Evolutionary conservation across 208 protist species (phyloP).

Genomic region (Trypanosoma grayi): DNA sequence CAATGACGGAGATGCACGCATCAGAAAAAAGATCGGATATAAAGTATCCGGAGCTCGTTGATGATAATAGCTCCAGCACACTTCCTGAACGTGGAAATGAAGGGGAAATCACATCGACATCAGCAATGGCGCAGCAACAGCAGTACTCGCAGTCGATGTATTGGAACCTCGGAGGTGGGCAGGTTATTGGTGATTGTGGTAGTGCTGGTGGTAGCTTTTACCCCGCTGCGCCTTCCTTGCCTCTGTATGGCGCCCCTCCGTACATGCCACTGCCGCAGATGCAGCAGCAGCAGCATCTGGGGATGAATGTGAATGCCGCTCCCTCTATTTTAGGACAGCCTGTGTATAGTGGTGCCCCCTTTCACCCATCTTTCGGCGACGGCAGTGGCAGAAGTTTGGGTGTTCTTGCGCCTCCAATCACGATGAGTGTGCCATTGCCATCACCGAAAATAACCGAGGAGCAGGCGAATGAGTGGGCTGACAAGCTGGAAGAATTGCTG

Average conservation of each 20-base stretch:
- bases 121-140: neutral
- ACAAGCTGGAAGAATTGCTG: slow-evolving; percentile 42
- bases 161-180: neutral
- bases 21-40: neutral
- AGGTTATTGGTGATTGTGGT: too few relatives aligned
- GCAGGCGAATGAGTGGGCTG: slow-evolving; percentile 26
- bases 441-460: slow-evolving; percentile 10
- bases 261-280: neutral
- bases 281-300: neutral
- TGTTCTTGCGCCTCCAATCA: neutral
- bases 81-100: neutral
- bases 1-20: neutral
- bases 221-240: neutral
- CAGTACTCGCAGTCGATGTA: slow-evolving; percentile 9
- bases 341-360: neutral
- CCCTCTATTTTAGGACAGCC: slow-evolving; percentile 29
- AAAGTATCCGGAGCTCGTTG: slow-evolving; percentile 28
- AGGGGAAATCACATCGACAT: neutral
- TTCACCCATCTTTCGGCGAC: neutral
- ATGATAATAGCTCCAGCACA: slow-evolving; percentile 21
- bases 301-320: neutral
- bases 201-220: slow-evolving; percentile 20
- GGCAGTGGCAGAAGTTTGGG: neutral
- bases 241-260: slow-evolving; percentile 20
- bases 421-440: neutral